phyloP scores from a whole-genome alignment of 768 basidiomycete species.

The Russula emetica region DNA sequence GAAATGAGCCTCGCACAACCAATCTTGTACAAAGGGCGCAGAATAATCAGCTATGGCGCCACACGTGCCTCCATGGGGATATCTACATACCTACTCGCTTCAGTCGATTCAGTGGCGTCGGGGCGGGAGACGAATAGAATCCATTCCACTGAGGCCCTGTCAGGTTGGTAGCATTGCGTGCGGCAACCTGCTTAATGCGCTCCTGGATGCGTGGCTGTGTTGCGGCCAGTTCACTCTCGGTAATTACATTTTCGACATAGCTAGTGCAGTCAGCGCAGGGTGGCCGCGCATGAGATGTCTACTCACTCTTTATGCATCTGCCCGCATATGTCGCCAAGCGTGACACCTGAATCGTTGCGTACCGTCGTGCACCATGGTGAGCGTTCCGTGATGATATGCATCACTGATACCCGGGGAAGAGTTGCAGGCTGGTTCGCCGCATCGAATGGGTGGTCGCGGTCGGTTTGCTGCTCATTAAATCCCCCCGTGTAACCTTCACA shows the following conservation, averaged over 20 bases:
- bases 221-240: constrained; percentile 58
- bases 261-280: constrained; percentile 36
- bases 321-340: constrained; percentile 68
- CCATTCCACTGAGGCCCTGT: constrained; percentile 39
- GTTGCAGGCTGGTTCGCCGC: constrained; percentile 40
- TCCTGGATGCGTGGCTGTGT: constrained; percentile 66
- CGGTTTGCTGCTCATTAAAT: constrained; percentile 55
- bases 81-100: constrained; percentile 57
- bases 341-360: constrained; percentile 68
- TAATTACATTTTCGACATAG: constrained; percentile 63
- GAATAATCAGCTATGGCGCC: neutral
- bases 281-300: constrained; percentile 10
- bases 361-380: constrained; percentile 80
- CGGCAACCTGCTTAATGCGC: constrained; percentile 59
- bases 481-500: constrained; percentile 54
- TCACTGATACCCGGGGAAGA: constrained; percentile 37
- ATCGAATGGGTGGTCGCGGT: constrained; percentile 54
- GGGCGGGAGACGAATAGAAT: constrained; percentile 44
- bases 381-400: constrained; percentile 40
- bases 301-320: constrained; percentile 73
- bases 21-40: constrained; percentile 46
- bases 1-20: constrained; percentile 68
- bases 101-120: constrained; percentile 46
- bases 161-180: constrained; percentile 35
- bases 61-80: neutral